Conservation (phyloP, 371 early-diverging fungal genomes). For the Rhizopus delemar region DNA sequence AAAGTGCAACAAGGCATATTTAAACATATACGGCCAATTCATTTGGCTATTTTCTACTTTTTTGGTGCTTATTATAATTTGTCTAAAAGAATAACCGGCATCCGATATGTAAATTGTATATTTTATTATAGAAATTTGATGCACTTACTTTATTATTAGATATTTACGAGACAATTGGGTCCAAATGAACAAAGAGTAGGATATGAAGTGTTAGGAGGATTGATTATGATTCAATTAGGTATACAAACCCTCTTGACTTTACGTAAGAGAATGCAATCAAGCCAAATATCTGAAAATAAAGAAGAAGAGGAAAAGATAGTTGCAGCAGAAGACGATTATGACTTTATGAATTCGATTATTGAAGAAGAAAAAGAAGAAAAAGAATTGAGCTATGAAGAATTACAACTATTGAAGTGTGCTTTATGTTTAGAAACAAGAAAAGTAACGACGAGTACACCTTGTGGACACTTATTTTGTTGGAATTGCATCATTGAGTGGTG, state of each 20-base stretch:
- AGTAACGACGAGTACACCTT: slow-evolving; percentile 80
- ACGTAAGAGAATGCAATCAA: slow-evolving; percentile 28
- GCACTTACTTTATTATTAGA: slow-evolving; percentile 33
- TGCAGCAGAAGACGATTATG: slow-evolving; percentile 46
- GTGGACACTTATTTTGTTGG: slow-evolving; percentile 96
- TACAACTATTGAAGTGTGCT: slow-evolving; percentile 70
- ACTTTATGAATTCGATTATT: slow-evolving; percentile 42
- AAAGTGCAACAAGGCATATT: slow-evolving; percentile 36
- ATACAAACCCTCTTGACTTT: slow-evolving; percentile 53
- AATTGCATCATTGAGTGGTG: slow-evolving; percentile 90
- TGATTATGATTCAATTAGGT: slow-evolving; percentile 72
- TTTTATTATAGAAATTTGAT: background rate
- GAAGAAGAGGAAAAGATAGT: slow-evolving; percentile 13
- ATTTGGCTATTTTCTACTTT: slow-evolving; percentile 84
- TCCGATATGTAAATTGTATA: slow-evolving; percentile 66
- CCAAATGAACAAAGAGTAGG: slow-evolving; percentile 74
- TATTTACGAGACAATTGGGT: slow-evolving; percentile 73
- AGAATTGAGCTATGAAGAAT: slow-evolving; percentile 40
- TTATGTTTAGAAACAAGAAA: slow-evolving; percentile 79
- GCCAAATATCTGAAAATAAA: slow-evolving; percentile 11
- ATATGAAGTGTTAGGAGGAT: slow-evolving; percentile 82
- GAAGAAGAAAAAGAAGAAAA: slow-evolving; percentile 37
- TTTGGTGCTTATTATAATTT: slow-evolving; percentile 76
- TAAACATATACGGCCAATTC: slow-evolving; percentile 59
- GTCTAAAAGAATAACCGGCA: slow-evolving; percentile 75